Evolutionary conservation across 306 rosid species (phyloP).

Genomic region (Hylodesmum podocarpum): DNA sequence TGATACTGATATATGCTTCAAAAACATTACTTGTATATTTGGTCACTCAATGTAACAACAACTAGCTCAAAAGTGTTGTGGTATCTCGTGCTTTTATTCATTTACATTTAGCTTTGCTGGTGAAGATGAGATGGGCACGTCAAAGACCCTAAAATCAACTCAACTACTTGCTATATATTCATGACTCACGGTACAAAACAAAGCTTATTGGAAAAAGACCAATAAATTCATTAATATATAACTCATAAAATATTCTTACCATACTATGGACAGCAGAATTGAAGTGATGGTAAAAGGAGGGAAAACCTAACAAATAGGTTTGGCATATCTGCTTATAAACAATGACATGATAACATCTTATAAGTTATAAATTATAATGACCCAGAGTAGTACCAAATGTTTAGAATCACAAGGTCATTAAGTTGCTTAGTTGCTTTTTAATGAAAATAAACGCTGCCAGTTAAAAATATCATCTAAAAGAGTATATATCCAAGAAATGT

Average conservation of each 20-base stretch:
- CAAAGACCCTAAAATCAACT: neutral
- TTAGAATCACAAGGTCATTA: neutral
- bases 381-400: neutral
- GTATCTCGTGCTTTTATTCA: neutral
- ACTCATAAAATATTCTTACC: neutral
- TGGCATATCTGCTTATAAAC: neutral
- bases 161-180: neutral
- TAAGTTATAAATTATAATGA: too few relatives aligned
- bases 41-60: neutral
- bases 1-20: slow-evolving; percentile 7
- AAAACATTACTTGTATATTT: neutral
- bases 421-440: neutral
- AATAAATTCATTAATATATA: neutral
- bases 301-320: neutral
- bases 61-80: neutral
- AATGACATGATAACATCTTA: slow-evolving; percentile 8
- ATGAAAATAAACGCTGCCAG: too few relatives aligned
- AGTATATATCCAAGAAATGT: too few relatives aligned
- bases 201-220: neutral
- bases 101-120: neutral
- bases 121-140: neutral
- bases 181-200: neutral
- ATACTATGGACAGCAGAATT: neutral
- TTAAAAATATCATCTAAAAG: too few relatives aligned
- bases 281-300: too few relatives aligned